Evolutionary conservation across 352 stramenopile genomes (phyloP).

Genomic region (Pythium myriotylum): DNA sequence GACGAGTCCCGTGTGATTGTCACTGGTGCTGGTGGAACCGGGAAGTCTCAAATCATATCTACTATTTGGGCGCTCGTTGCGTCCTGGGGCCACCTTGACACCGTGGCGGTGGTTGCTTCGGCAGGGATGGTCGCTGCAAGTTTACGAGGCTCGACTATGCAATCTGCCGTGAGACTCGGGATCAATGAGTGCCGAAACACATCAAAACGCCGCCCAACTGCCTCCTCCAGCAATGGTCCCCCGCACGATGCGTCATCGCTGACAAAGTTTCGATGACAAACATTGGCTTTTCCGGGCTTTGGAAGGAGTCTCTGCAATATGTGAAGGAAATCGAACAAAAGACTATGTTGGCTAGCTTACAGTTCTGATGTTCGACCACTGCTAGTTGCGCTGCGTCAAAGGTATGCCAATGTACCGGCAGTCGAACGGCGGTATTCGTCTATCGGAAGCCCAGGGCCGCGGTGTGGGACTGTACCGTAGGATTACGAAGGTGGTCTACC

Average conservation of each 20-base stretch:
- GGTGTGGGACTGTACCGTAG: not conserved
- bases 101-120: too few relatives aligned
- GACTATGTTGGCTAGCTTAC: not conserved
- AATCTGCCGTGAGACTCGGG: too few relatives aligned
- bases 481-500: constrained; percentile 3
- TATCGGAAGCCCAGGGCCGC: not conserved
- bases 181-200: too few relatives aligned
- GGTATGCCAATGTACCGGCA: not conserved
- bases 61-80: too few relatives aligned
- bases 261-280: constrained; percentile 29
- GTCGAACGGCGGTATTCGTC: not conserved
- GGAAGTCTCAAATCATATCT: too few relatives aligned
- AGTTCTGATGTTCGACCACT: constrained; percentile 8
- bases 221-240: too few relatives aligned
- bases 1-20: too few relatives aligned
- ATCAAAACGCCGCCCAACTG: too few relatives aligned
- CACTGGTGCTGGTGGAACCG: too few relatives aligned
- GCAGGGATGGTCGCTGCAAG: too few relatives aligned
- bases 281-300: constrained; percentile 24
- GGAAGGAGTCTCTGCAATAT: constrained; percentile 22
- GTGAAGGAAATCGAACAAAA: constrained; percentile 14
- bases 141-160: too few relatives aligned
- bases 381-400: not conserved
- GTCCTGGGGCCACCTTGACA: too few relatives aligned
- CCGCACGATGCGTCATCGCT: constrained; percentile 17